Evolutionary conservation across 1,284 basidiomycete genomes (phyloP).

Genomic region (Leccinum holopus): DNA sequence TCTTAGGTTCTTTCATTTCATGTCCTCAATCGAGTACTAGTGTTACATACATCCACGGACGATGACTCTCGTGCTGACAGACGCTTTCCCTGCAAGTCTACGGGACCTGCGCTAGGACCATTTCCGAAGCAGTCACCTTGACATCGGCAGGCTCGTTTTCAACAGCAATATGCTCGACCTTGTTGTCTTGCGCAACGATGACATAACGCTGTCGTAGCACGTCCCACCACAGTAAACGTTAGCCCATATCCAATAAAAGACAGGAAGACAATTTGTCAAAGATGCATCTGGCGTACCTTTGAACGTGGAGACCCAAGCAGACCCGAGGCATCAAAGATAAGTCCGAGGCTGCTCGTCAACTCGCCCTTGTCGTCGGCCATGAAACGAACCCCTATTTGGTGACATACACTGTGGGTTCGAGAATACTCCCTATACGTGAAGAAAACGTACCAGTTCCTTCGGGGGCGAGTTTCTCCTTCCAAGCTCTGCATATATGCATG

Average conservation of each 20-base stretch:
- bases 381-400: constrained; percentile 42
- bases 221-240: too few relatives aligned
- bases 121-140: constrained; percentile 58
- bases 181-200: constrained; percentile 46
- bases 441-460: constrained; percentile 38
- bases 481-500: constrained; percentile 39
- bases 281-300: constrained; percentile 40
- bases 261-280: background rate
- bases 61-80: too few relatives aligned
- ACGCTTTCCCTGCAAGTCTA: constrained; percentile 1
- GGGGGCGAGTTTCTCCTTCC: constrained; percentile 53
- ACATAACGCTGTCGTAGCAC: constrained; percentile 39
- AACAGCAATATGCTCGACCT: constrained; percentile 54
- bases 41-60: too few relatives aligned
- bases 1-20: too few relatives aligned
- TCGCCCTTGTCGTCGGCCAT: constrained; percentile 56
- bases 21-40: too few relatives aligned
- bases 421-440: background rate
- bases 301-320: constrained; percentile 54
- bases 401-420: background rate
- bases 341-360: constrained; percentile 50
- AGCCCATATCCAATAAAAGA: too few relatives aligned
- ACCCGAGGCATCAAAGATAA: constrained; percentile 51
- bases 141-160: constrained; percentile 57
- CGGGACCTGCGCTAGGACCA: constrained; percentile 53